phyloP scores from a whole-genome alignment of 768 basidiomycete species.

The Tephrocybe sp. region DNA sequence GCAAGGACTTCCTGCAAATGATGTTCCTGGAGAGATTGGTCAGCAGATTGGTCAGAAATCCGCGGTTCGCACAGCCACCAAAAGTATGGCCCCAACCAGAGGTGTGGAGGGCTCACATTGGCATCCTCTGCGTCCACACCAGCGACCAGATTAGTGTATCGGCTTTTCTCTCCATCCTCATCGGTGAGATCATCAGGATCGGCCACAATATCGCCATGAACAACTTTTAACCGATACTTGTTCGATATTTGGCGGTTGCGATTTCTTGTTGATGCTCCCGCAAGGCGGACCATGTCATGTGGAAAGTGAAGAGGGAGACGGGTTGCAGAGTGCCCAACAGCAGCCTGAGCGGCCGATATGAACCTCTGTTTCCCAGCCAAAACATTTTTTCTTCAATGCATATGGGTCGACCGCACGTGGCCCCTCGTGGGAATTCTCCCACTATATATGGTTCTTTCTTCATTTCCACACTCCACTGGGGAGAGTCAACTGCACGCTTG shows the following conservation, averaged over 20 bases:
- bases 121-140: conserved; percentile 93
- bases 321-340: conserved; percentile 6
- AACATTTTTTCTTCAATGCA: conserved; percentile 4
- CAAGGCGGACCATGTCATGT: conserved; percentile 85
- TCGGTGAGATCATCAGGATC: conserved; percentile 78
- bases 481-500: too few relatives aligned
- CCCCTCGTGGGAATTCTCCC: conserved; percentile 6
- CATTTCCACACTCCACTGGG: background rate
- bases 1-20: conserved; percentile 50
- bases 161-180: conserved; percentile 78
- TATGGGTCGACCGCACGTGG: conserved; percentile 5
- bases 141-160: conserved; percentile 69
- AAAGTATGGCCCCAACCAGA: conserved; percentile 34
- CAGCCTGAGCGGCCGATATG: conserved; percentile 7
- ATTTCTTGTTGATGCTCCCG: conserved; percentile 67
- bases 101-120: conserved; percentile 66
- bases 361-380: conserved; percentile 11
- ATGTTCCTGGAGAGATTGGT: conserved; percentile 46
- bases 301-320: conserved; percentile 37
- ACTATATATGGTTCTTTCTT: background rate
- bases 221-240: conserved; percentile 83
- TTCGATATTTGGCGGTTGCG: conserved; percentile 82
- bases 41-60: conserved; percentile 43
- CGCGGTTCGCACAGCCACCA: conserved; percentile 50
- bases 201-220: conserved; percentile 76